phyloP scores from a whole-genome alignment of 805 yeast species.

The Candida khao-thaluensis region DNA sequence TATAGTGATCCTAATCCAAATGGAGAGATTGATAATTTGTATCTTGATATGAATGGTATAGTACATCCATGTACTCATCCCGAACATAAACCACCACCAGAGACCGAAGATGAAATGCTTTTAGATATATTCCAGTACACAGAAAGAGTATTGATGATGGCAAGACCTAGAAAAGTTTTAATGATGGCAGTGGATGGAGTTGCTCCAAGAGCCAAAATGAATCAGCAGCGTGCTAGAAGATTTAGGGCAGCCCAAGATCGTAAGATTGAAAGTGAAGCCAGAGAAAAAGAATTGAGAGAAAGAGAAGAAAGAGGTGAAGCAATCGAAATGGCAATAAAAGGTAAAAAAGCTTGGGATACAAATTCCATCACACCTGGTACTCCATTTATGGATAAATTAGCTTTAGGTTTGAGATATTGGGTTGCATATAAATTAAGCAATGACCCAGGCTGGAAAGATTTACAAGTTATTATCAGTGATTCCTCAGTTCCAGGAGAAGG shows the following conservation, averaged over 20 bases:
- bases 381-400: conserved; percentile 91
- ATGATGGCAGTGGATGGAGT: conserved; percentile 99
- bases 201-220: conserved; percentile 98
- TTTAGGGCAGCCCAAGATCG: conserved; percentile 93
- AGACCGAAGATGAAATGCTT: conserved; percentile 95
- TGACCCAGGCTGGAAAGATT: conserved; percentile 91
- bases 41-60: conserved; percentile 97
- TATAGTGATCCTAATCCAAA: conserved; percentile 83
- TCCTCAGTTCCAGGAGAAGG: conserved; percentile 99
- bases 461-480: conserved; percentile 89
- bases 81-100: conserved; percentile 93
- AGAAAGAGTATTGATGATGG: conserved; percentile 87
- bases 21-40: conserved; percentile 92
- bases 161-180: conserved; percentile 88
- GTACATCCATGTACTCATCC: conserved; percentile 99
- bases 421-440: conserved; percentile 80
- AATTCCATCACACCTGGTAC: conserved; percentile 99
- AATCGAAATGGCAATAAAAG: conserved; percentile 72
- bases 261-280: conserved; percentile 68
- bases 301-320: conserved; percentile 65
- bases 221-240: conserved; percentile 92
- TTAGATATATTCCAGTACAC: conserved; percentile 90
- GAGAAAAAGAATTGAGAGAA: conserved; percentile 57
- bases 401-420: conserved; percentile 84
- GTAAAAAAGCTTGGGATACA: conserved; percentile 86